phyloP scores from a whole-genome alignment of 2,329 filamentous ascomycete species.

The Raffaelea ambrosiae region DNA sequence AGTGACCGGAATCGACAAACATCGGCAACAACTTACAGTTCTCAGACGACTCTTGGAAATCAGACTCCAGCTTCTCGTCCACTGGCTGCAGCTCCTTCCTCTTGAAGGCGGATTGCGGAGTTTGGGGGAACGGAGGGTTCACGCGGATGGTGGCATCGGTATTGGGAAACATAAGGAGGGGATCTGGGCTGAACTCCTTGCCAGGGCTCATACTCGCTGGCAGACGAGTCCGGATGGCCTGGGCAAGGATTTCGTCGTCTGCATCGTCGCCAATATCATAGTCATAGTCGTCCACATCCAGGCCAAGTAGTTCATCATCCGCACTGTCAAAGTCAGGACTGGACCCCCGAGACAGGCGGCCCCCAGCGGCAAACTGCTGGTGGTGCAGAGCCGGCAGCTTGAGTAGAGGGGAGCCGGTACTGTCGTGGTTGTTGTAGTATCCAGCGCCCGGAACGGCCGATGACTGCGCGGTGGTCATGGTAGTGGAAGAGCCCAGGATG shows the following conservation, averaged over 20 bases:
- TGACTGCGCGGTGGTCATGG: slow-evolving; percentile 1
- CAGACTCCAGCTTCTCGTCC: slow-evolving; percentile 14
- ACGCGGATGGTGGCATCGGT: not conserved
- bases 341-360: slow-evolving; percentile 17
- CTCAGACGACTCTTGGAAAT: slow-evolving; percentile 27
- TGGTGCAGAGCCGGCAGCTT: not conserved
- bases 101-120: not conserved
- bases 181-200: slow-evolving; percentile 41
- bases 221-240: slow-evolving; percentile 45
- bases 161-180: slow-evolving; percentile 25
- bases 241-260: slow-evolving; percentile 36
- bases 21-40: slow-evolving; percentile 36
- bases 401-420: not conserved
- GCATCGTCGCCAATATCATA: slow-evolving; percentile 22
- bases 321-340: slow-evolving; percentile 26
- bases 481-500: slow-evolving; percentile 31
- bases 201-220: slow-evolving; percentile 49
- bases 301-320: slow-evolving; percentile 21
- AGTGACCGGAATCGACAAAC: not conserved
- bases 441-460: not conserved
- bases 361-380: not conserved
- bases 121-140: not conserved
- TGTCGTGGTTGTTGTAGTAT: not conserved
- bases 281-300: slow-evolving; percentile 13
- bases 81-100: slow-evolving; percentile 9